A percentile compares a stretch with the other conserved stretches of the same genome.
Evolutionary conservation across 495 filamentous ascomycete genomes (phyloP).

Genomic region (Neurospora sp.): DNA sequence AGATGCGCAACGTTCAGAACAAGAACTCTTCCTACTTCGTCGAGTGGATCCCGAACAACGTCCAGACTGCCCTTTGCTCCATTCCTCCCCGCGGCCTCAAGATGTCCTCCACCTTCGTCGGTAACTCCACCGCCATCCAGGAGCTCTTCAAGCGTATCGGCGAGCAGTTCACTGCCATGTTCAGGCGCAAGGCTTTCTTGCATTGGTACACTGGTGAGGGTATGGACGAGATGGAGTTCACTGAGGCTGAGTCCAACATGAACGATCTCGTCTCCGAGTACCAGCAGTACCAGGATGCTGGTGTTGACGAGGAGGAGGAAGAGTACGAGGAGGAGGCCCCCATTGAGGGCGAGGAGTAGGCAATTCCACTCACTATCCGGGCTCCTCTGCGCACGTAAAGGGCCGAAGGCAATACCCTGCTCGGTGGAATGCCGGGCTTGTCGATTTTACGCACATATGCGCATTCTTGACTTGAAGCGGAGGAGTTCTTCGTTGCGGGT

Average conservation of each 20-base stretch:
- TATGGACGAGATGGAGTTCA: slow-evolving; percentile 99
- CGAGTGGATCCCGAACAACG: slow-evolving; percentile 99
- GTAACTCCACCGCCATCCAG: slow-evolving; percentile 99
- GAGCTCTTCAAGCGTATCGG: slow-evolving; percentile 99
- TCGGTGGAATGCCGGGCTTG: neutral
- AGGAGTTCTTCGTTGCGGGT: slow-evolving; percentile 9
- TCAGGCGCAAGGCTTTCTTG: slow-evolving; percentile 99
- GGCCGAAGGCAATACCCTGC: neutral
- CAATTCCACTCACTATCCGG: neutral
- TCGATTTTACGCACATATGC: neutral
- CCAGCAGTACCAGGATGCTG: slow-evolving; percentile 99
- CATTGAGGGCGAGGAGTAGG: slow-evolving; percentile 43
- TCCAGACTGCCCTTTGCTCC: slow-evolving; percentile 98
- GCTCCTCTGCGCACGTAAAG: neutral
- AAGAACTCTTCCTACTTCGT: slow-evolving; percentile 99
- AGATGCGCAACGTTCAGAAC: slow-evolving; percentile 99
- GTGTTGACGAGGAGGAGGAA: slow-evolving; percentile 62
- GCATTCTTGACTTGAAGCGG: neutral
- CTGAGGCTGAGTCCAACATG: slow-evolving; percentile 99
- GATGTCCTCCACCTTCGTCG: slow-evolving; percentile 99
- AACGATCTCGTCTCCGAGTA: slow-evolving; percentile 99
- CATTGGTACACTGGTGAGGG: slow-evolving; percentile 99
- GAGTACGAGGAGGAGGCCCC: slow-evolving; percentile 53
- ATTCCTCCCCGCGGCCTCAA: slow-evolving; percentile 96
- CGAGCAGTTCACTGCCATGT: slow-evolving; percentile 99